phyloP scores from a whole-genome alignment of 768 basidiomycete species.

The Mycena kentingensis region DNA sequence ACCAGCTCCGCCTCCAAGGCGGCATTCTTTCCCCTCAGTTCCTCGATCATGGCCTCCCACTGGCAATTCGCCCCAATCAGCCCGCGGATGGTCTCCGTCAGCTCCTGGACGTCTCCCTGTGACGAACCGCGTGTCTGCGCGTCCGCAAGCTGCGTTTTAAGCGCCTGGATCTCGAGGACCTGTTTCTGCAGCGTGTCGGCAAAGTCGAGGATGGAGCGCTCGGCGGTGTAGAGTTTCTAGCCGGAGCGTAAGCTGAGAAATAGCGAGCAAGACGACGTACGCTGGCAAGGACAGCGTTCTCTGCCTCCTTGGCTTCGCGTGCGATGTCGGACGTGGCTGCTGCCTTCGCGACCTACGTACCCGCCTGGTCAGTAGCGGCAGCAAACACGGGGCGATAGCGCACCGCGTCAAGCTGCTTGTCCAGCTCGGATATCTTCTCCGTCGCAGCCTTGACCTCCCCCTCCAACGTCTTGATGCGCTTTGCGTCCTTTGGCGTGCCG shows the following conservation, averaged over 20 bases:
- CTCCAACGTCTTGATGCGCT: no score
- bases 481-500: no score
- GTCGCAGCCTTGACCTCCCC: no score
- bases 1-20: no score
- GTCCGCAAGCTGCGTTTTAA: background rate
- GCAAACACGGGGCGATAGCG: no score
- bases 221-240: background rate
- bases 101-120: background rate
- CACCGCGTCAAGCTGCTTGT: no score
- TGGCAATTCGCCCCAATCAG: background rate
- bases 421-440: no score
- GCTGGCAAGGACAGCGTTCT: background rate
- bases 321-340: no score
- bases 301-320: background rate
- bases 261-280: background rate
- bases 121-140: background rate
- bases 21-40: background rate
- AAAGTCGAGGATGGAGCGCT: background rate
- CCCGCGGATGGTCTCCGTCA: background rate
- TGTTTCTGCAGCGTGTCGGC: background rate
- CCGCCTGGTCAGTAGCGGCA: no score
- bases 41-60: background rate
- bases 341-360: no score
- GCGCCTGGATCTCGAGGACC: background rate
- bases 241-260: background rate